phyloP scores from a whole-genome alignment of 352 stramenopile genomes.

The Elongisporangium anandrum region DNA sequence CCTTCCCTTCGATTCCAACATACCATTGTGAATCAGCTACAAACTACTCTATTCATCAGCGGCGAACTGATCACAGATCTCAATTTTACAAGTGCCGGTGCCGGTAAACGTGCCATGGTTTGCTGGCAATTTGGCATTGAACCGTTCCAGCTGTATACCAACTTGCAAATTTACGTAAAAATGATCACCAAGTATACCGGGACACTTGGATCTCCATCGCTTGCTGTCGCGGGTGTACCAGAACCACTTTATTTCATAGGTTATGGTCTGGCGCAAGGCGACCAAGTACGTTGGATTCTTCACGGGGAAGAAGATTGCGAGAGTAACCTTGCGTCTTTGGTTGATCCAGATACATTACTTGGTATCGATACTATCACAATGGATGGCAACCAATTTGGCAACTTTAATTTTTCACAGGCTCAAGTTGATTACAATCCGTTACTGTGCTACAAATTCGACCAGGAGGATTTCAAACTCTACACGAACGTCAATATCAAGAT shows the following conservation, averaged over 20 bases:
- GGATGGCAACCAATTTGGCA: constrained; percentile 15
- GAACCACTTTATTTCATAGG: constrained; percentile 59
- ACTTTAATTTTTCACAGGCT: constrained; percentile 44
- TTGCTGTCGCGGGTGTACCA: constrained; percentile 51
- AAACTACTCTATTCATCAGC: constrained; percentile 38
- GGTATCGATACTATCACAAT: constrained; percentile 35
- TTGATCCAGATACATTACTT: constrained; percentile 14
- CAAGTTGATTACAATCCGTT: constrained; percentile 50
- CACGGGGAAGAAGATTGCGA: constrained; percentile 49
- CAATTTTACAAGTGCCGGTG: constrained; percentile 30
- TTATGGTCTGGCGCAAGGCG: constrained; percentile 28
- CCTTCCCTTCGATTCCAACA: constrained; percentile 25
- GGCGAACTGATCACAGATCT: constrained; percentile 12
- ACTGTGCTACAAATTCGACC: constrained; percentile 64
- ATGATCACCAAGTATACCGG: constrained; percentile 49
- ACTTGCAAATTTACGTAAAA: constrained; percentile 41
- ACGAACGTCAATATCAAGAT: constrained; percentile 39
- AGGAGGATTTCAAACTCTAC: constrained; percentile 55
- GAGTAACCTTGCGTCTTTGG: constrained; percentile 35
- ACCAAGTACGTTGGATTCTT: constrained; percentile 56
- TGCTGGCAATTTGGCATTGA: constrained; percentile 65
- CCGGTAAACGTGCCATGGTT: constrained; percentile 30
- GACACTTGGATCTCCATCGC: constrained; percentile 27
- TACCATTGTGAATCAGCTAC: constrained; percentile 19
- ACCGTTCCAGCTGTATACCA: constrained; percentile 49